These are phyloP conservation scores for Boletus rex-veris DNA, from an alignment of 768 basidiomycete genomes.

Conservation along the genomic window DNA sequence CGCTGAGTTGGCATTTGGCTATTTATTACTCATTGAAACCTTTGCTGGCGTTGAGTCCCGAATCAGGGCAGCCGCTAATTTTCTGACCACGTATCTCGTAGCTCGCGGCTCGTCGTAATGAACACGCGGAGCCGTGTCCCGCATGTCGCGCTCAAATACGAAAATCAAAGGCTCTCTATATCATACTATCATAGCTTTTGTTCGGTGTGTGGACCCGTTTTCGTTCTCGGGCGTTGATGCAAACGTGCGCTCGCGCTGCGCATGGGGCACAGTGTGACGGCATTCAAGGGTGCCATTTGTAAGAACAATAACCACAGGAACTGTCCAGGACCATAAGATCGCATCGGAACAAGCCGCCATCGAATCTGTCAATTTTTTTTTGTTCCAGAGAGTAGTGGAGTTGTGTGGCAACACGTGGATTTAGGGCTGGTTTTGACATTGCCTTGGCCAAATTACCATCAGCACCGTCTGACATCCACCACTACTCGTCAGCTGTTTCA, in stretches of 20 bases:
- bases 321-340: neutral
- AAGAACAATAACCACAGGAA: constrained; percentile 21
- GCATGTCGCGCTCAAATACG: too few species aligned
- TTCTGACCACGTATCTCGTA: constrained; percentile 9
- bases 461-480: constrained; percentile 2
- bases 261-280: constrained; percentile 13
- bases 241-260: neutral
- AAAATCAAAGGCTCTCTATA: neutral
- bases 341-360: constrained; percentile 4
- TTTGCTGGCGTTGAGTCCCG: constrained; percentile 28
- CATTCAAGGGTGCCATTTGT: constrained; percentile 8
- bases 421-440: constrained; percentile 28
- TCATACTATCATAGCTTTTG: neutral
- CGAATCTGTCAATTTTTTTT: neutral
- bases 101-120: constrained; percentile 4
- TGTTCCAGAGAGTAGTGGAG: constrained; percentile 4
- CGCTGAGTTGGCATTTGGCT: constrained; percentile 23
- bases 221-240: neutral
- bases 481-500: neutral
- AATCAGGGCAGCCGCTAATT: constrained; percentile 12
- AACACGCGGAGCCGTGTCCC: neutral
- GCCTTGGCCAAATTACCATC: neutral
- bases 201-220: constrained; percentile 14
- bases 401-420: constrained; percentile 13
- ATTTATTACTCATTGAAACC: constrained; percentile 29